Conservation (phyloP, 208 protist genomes). For the Leishmania lainsoni region DNA sequence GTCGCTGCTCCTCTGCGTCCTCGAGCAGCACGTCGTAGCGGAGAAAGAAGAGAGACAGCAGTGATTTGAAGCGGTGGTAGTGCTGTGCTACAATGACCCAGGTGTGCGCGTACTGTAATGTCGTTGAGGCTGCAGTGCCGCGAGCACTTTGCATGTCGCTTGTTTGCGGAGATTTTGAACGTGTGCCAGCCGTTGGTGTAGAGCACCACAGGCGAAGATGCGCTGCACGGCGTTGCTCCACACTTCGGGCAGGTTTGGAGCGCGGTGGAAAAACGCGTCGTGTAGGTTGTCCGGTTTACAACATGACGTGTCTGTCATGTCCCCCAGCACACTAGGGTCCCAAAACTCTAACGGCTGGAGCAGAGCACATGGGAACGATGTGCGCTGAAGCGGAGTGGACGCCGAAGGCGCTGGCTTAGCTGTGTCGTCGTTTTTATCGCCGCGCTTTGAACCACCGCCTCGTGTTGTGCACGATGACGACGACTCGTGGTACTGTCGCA, state of each 20-base stretch:
- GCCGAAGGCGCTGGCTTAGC: background rate
- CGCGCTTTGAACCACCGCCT: background rate
- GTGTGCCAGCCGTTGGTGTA: background rate
- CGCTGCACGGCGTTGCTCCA: conserved; percentile 28
- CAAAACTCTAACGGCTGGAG: conserved; percentile 24
- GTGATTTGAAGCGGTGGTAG: conserved; percentile 55
- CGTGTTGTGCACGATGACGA: background rate
- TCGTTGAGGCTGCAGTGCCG: background rate
- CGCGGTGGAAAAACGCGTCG: conserved; percentile 3
- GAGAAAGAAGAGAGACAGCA: conserved; percentile 48
- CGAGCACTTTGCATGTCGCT: background rate
- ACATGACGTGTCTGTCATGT: background rate
- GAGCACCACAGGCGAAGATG: conserved; percentile 26
- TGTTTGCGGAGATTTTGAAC: background rate
- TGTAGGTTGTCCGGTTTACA: background rate
- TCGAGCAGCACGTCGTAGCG: conserved; percentile 31
- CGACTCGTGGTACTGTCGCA: conserved; percentile 4
- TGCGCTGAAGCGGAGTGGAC: background rate
- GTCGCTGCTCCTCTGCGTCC: conserved; percentile 23
- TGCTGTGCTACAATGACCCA: conserved; percentile 48
- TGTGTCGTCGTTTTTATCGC: background rate
- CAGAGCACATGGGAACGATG: conserved; percentile 17
- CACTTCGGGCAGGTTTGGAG: conserved; percentile 17
- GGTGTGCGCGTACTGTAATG: conserved; percentile 11
- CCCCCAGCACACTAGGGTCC: conserved; percentile 14